Percentiles rank a stretch among this genome's conserved stretches.
Evolutionary conservation across 2,329 filamentous ascomycete species (phyloP).

Genomic region (Colletotrichum incanum): DNA sequence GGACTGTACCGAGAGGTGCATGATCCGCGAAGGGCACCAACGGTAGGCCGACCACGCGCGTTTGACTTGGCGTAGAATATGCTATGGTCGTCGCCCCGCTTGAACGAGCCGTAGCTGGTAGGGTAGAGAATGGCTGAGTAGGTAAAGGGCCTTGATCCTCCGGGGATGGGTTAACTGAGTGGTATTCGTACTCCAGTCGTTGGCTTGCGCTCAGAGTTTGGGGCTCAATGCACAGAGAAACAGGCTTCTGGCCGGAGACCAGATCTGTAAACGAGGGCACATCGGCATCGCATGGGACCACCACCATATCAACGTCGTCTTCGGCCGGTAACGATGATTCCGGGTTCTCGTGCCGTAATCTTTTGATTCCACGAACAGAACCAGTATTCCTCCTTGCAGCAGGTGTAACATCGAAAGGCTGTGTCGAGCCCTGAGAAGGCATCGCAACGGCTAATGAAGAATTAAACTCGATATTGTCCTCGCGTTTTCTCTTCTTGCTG

Average conservation of each 20-base stretch:
- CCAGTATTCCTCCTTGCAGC: constrained; percentile 13
- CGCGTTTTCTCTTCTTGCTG: constrained; percentile 34
- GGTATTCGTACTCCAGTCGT: constrained; percentile 57
- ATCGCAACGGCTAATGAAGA: constrained; percentile 24
- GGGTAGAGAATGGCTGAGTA: constrained; percentile 34
- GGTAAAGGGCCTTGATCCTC: constrained; percentile 32
- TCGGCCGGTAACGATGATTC: constrained; percentile 3
- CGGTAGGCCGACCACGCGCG: constrained; percentile 7
- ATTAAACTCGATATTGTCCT: constrained; percentile 24
- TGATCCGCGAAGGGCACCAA: constrained; percentile 12
- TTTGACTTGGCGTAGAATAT: constrained; percentile 55
- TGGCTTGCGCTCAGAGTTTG: constrained; percentile 56
- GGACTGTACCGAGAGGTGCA: background rate
- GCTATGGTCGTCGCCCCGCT: constrained; percentile 54
- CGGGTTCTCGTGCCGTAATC: background rate
- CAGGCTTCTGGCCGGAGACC: constrained; percentile 37
- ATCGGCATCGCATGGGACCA: constrained; percentile 42
- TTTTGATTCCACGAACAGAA: background rate
- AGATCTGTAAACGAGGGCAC: constrained; percentile 19
- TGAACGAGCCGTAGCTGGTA: constrained; percentile 43
- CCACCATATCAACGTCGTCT: constrained; percentile 46
- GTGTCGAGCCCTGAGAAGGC: constrained; percentile 28
- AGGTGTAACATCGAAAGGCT: constrained; percentile 36
- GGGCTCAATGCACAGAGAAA: constrained; percentile 53
- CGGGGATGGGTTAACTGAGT: constrained; percentile 47